These are phyloP conservation scores for Nakaseomyces delphensis DNA, from an alignment of 1,139 yeast species.

Conservation along the genomic window DNA sequence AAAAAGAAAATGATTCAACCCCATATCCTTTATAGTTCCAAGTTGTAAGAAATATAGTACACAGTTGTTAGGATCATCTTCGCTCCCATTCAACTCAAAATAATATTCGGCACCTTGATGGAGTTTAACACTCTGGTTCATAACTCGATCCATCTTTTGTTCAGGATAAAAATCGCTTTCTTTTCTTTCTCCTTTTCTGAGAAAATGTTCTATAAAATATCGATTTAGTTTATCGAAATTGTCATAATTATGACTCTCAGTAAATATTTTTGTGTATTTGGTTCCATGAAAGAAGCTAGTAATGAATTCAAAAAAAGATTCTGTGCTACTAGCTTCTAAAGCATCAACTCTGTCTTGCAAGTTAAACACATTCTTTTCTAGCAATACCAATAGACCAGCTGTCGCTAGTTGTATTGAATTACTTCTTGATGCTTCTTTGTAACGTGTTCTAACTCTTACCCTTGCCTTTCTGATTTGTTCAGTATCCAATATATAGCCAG, in stretches of 20 bases:
- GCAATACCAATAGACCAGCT: constrained; percentile 40
- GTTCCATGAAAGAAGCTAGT: constrained; percentile 21
- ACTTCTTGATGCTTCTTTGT: constrained; percentile 34
- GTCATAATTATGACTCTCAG: constrained; percentile 41
- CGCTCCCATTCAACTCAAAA: constrained; percentile 30
- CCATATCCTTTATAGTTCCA: constrained; percentile 37
- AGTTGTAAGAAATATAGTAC: constrained; percentile 47
- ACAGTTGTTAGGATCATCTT: constrained; percentile 42
- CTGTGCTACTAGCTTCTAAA: constrained; percentile 49
- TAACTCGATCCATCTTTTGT: constrained; percentile 10
- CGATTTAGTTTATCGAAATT: constrained; percentile 22
- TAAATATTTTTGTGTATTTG: constrained; percentile 37
- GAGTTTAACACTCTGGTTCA: constrained; percentile 33
- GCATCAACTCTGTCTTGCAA: constrained; percentile 46
- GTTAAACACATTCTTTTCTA: constrained; percentile 48
- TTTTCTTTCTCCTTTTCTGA: background rate
- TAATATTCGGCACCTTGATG: constrained; percentile 33
- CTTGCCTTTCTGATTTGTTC: constrained; percentile 35
- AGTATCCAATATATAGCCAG: constrained; percentile 13
- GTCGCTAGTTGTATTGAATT: constrained; percentile 40
- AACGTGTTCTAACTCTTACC: constrained; percentile 37
- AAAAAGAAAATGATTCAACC: background rate
- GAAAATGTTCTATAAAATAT: constrained; percentile 15
- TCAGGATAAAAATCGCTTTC: background rate
- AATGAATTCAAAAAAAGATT: constrained; percentile 29